These are phyloP conservation scores for Cyclotella distinguenda DNA, from an alignment of 108 stramenopile species.

Conservation along the genomic window DNA sequence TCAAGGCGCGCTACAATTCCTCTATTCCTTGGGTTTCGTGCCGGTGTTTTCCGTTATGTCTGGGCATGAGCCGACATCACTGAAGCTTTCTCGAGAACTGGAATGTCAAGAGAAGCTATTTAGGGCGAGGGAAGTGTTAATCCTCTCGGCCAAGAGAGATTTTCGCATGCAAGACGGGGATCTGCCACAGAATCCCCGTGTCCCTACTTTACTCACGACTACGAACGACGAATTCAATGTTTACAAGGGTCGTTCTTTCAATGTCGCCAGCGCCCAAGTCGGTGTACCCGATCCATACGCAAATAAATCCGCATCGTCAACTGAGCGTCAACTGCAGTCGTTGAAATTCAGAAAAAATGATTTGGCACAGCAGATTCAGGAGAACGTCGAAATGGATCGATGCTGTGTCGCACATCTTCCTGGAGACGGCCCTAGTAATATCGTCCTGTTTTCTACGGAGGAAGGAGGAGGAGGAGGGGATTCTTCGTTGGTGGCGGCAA, in stretches of 20 bases:
- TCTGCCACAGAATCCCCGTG: conserved; percentile 41
- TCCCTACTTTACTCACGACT: neutral
- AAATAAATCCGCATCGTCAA: conserved; percentile 47
- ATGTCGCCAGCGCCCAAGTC: conserved; percentile 60
- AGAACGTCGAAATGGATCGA: conserved; percentile 46
- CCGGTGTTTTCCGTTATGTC: conserved; percentile 26
- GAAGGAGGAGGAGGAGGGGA: conserved; percentile 44
- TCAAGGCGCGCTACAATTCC: conserved; percentile 60
- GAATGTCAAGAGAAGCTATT: conserved; percentile 46
- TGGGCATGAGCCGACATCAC: conserved; percentile 13
- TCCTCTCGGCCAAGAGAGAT: conserved; percentile 43
- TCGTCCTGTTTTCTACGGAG: neutral
- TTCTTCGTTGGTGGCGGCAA: conserved; percentile 55
- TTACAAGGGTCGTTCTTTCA: conserved; percentile 64
- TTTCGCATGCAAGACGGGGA: conserved; percentile 44
- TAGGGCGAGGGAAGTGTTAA: conserved; percentile 45
- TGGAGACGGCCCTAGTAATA: conserved; percentile 16
- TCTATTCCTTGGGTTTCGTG: conserved; percentile 68
- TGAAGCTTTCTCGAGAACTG: conserved; percentile 41
- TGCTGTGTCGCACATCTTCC: conserved; percentile 55
- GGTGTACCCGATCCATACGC: conserved; percentile 59
- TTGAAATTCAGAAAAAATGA: conserved; percentile 49
- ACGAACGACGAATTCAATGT: conserved; percentile 50
- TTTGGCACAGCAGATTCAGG: conserved; percentile 59
- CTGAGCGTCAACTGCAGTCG: conserved; percentile 48